Evolutionary conservation across 257 asterid species (phyloP).

Genomic region (Anisodus tanguticus): DNA sequence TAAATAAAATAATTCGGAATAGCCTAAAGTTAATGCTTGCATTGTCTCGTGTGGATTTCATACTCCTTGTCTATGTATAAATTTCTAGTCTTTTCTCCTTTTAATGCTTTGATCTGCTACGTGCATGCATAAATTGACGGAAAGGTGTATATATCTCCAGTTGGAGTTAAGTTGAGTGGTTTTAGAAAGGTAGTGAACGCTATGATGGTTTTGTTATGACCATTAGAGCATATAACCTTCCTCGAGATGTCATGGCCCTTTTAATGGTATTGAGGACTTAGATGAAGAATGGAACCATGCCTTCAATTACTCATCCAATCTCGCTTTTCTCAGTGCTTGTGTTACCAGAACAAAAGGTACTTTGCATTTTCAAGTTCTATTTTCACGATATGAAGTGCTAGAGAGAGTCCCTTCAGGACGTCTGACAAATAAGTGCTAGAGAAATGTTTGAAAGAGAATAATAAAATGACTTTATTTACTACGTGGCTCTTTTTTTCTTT

Average conservation of each 20-base stretch:
- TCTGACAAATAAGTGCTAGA: neutral
- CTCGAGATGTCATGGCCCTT: neutral
- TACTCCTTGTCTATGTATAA: neutral
- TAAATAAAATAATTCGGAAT: neutral
- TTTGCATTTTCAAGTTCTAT: neutral
- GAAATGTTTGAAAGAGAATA: slow-evolving; percentile 7
- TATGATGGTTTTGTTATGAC: neutral
- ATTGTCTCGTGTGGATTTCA: slow-evolving; percentile 7
- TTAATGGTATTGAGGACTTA: slow-evolving; percentile 5
- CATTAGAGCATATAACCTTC: neutral
- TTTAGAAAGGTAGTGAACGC: neutral
- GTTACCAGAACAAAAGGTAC: slow-evolving; percentile 35
- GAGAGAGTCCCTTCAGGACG: no score
- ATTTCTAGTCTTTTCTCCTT: neutral
- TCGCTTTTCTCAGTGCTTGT: slow-evolving; percentile 31
- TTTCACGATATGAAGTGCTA: neutral
- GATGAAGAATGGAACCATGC: slow-evolving; percentile 34
- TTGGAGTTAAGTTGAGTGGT: slow-evolving; percentile 15
- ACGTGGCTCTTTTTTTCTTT: neutral
- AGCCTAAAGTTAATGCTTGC: neutral
- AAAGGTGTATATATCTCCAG: neutral
- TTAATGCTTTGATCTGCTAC: neutral
- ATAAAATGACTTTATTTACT: neutral
- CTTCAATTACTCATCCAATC: slow-evolving; percentile 27
- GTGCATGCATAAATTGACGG: neutral